A percentile compares a stretch with the other conserved stretches of the same genome.
Evolutionary conservation across 805 yeast genomes (phyloP).

Genomic region (Lipomyces japonicus): DNA sequence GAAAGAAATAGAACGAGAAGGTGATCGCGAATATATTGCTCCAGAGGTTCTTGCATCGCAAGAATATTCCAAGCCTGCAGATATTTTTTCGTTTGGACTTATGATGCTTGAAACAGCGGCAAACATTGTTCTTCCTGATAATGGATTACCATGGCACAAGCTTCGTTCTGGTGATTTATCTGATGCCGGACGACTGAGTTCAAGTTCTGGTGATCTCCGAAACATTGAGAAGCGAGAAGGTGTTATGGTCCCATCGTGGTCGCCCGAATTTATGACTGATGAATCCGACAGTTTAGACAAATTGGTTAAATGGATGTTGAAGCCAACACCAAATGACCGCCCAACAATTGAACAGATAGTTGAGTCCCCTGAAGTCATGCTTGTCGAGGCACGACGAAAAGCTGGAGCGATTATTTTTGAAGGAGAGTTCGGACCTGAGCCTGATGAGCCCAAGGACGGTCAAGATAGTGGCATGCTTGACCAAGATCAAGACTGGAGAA

Average conservation of each 20-base stretch:
- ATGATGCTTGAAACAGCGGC: conserved; percentile 95
- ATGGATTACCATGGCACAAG: conserved; percentile 96
- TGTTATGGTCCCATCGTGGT: conserved; percentile 61
- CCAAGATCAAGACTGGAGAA: conserved; percentile 31
- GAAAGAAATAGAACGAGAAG: conserved; percentile 77
- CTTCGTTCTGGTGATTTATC: conserved; percentile 90
- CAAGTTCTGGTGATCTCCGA: conserved; percentile 56
- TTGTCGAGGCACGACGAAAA: conserved; percentile 74
- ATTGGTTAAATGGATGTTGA: conserved; percentile 82
- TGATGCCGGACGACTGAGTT: conserved; percentile 54
- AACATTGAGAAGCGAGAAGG: conserved; percentile 23
- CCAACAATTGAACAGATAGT: conserved; percentile 78
- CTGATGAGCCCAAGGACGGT: conserved; percentile 37
- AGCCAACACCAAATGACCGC: conserved; percentile 73
- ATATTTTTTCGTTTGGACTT: conserved; percentile 88
- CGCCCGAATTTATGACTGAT: conserved; percentile 77
- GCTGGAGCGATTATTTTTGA: conserved; percentile 94
- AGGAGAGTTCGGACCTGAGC: conserved; percentile 89
- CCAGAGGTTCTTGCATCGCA: conserved; percentile 87
- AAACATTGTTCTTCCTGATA: conserved; percentile 88
- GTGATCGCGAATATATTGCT: conserved; percentile 95
- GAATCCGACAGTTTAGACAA: conserved; percentile 64
- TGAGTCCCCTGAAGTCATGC: conserved; percentile 63
- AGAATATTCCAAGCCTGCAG: conserved; percentile 86
- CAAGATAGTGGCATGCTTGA: conserved; percentile 19